phyloP scores from a whole-genome alignment of 2,329 filamentous ascomycete species.

The Penicillium janthinellum region DNA sequence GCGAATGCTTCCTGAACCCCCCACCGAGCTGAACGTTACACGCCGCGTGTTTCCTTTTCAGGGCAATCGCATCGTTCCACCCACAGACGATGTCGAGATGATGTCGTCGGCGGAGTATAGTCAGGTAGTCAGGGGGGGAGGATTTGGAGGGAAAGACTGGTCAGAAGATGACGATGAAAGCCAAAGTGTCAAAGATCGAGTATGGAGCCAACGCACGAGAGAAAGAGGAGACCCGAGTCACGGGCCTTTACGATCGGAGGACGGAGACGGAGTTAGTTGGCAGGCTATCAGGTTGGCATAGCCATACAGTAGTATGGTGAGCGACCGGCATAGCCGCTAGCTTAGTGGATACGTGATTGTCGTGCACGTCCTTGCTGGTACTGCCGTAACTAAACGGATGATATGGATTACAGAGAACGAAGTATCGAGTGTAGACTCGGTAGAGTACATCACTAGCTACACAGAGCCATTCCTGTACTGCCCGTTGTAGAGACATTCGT shows the following conservation, averaged over 20 bases:
- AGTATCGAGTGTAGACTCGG: too few species aligned
- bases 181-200: background rate
- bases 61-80: slow-evolving; percentile 13
- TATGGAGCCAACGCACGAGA: slow-evolving; percentile 12
- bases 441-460: background rate
- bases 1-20: slow-evolving; percentile 10
- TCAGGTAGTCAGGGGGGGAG: background rate
- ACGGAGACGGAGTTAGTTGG: slow-evolving; percentile 9
- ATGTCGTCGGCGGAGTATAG: slow-evolving; percentile 10
- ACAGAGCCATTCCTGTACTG: background rate
- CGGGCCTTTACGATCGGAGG: slow-evolving; percentile 10
- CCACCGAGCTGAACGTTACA: slow-evolving; percentile 13
- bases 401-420: background rate
- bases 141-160: slow-evolving; percentile 7
- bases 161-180: background rate
- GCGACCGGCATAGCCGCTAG: slow-evolving; percentile 25
- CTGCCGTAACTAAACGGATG: background rate
- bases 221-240: slow-evolving; percentile 17
- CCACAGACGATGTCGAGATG: slow-evolving; percentile 18
- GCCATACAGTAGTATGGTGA: background rate
- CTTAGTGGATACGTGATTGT: slow-evolving; percentile 20
- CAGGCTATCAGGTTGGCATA: background rate
- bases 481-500: background rate
- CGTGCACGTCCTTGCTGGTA: slow-evolving; percentile 17
- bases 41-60: slow-evolving; percentile 5